A percentile compares a stretch with the other conserved stretches of the same genome.
Conservation (phyloP, 257 asterid genomes). For the Primulina eburnea region DNA sequence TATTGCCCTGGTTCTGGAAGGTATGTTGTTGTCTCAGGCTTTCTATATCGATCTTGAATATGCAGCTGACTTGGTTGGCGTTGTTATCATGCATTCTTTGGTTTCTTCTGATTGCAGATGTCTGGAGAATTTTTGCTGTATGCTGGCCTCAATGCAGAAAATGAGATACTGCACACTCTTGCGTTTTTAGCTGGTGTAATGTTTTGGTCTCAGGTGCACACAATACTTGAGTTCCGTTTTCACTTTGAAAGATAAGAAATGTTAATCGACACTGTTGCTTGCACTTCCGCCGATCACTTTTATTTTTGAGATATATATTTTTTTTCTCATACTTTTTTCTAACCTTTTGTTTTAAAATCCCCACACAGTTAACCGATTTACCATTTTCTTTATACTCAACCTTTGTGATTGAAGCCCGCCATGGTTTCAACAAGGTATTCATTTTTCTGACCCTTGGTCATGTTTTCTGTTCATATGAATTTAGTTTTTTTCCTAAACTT, state of each 20-base stretch:
- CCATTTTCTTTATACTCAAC: conserved; percentile 94
- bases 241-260: conserved; percentile 7
- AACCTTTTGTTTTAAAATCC: conserved; percentile 20
- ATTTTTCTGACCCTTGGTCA: conserved; percentile 16
- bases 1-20: conserved; percentile 98
- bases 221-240: conserved; percentile 11
- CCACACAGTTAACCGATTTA: conserved; percentile 80
- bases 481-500: conserved; percentile 6
- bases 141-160: conserved; percentile 69
- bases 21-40: conserved; percentile 36
- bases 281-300: background rate
- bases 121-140: conserved; percentile 66
- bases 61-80: conserved; percentile 14
- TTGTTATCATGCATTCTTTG: conserved; percentile 8
- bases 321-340: conserved; percentile 10
- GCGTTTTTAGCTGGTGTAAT: conserved; percentile 87
- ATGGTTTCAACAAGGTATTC: conserved; percentile 84
- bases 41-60: conserved; percentile 21
- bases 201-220: conserved; percentile 89
- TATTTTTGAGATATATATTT: conserved; percentile 3
- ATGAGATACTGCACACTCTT: conserved; percentile 81
- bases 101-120: conserved; percentile 45
- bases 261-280: background rate
- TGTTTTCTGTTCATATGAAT: conserved; percentile 9
- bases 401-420: conserved; percentile 91